phyloP scores from a whole-genome alignment of 2,329 filamentous ascomycete genomes.

The Diaporthe amygdali region DNA sequence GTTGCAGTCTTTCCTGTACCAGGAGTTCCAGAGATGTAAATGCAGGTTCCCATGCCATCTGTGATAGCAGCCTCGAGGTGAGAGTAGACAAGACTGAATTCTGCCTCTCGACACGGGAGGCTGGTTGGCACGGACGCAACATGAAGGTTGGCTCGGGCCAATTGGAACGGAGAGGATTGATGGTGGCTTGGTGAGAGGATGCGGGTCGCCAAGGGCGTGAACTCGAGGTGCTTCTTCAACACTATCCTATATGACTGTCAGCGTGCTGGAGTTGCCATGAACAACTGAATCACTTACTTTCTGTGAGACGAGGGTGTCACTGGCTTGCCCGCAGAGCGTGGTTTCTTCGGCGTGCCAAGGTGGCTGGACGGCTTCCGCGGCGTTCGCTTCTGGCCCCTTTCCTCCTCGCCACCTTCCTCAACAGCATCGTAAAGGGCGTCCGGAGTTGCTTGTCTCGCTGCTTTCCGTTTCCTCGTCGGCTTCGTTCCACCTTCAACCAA shows the following conservation, averaged over 20 bases:
- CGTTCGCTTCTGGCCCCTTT: slow-evolving; percentile 39
- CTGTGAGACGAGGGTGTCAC: slow-evolving; percentile 48
- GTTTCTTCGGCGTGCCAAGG: slow-evolving; percentile 61
- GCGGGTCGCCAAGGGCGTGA: slow-evolving; percentile 92
- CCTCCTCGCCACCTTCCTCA: slow-evolving; percentile 38
- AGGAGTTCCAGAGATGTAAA: slow-evolving; percentile 98
- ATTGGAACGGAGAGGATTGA: slow-evolving; percentile 86
- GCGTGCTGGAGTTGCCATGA: slow-evolving; percentile 37
- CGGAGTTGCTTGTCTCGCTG: slow-evolving; percentile 32
- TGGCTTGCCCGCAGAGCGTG: slow-evolving; percentile 53
- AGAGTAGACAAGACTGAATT: slow-evolving; percentile 91
- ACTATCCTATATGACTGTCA: slow-evolving; percentile 55
- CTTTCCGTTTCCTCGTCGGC: slow-evolving; percentile 60
- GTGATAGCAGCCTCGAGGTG: slow-evolving; percentile 94
- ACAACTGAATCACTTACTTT: slow-evolving; percentile 49
- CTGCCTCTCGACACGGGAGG: slow-evolving; percentile 88
- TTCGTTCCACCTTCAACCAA: slow-evolving; percentile 76
- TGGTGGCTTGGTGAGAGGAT: slow-evolving; percentile 77
- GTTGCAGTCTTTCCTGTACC: slow-evolving; percentile 98
- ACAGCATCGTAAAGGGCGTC: slow-evolving; percentile 38
- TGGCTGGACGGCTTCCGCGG: slow-evolving; percentile 37
- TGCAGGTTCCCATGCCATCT: slow-evolving; percentile 92
- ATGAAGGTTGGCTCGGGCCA: slow-evolving; percentile 86
- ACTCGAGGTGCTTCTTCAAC: slow-evolving; percentile 88
- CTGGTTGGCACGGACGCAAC: slow-evolving; percentile 91